Evolutionary conservation across 169 alveolate genomes (phyloP).

Genomic region (Eimeria acervulina): DNA sequence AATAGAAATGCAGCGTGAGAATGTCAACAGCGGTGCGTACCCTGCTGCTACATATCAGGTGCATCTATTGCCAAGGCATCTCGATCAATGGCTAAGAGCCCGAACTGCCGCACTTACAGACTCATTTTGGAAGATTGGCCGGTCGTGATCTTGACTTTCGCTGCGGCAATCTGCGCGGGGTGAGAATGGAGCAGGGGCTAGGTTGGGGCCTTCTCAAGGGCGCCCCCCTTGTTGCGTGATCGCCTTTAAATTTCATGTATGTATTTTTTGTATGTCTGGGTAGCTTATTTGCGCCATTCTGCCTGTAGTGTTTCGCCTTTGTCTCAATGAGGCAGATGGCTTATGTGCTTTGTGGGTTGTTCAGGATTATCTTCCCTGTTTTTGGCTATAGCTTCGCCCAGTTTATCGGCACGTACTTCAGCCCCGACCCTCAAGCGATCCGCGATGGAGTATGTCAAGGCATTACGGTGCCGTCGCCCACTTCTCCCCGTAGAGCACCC

Average conservation of each 20-base stretch:
- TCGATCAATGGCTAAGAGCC: background rate
- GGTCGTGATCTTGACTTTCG: background rate
- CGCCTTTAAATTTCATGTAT: too few species aligned
- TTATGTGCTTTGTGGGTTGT: background rate
- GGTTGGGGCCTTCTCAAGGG: too few species aligned
- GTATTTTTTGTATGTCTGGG: background rate
- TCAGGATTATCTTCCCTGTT: constrained; percentile 67
- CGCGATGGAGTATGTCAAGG: constrained; percentile 31
- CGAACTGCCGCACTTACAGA: constrained; percentile 20
- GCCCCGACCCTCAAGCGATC: constrained; percentile 61
- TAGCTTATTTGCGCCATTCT: background rate
- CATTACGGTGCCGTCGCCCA: background rate
- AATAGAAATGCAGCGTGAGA: too few species aligned
- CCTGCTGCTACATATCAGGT: background rate
- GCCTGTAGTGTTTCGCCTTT: background rate
- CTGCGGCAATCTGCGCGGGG: constrained; percentile 56
- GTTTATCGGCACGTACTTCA: constrained; percentile 50
- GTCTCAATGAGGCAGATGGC: background rate
- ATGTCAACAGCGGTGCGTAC: background rate
- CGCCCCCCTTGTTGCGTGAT: too few species aligned
- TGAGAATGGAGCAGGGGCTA: background rate
- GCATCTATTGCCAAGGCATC: background rate
- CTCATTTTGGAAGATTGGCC: constrained; percentile 45
- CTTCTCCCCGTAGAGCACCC: background rate
- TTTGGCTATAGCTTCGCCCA: constrained; percentile 61